These are phyloP conservation scores for Senna siamea DNA, from an alignment of 306 rosid species.

Conservation along the genomic window DNA sequence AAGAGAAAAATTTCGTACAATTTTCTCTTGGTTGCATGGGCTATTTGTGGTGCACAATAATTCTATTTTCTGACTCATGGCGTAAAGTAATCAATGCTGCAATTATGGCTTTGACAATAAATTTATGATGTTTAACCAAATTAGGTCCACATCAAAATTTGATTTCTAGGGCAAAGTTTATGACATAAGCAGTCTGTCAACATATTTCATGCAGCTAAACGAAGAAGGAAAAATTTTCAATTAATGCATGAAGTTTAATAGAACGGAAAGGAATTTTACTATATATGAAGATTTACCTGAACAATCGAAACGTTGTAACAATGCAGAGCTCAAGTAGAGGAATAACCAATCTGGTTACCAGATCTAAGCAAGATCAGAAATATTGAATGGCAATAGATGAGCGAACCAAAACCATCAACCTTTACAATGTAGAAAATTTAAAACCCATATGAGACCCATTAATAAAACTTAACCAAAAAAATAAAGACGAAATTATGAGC, in stretches of 20 bases:
- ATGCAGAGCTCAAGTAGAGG: neutral
- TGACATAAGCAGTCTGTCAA: neutral
- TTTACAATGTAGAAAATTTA: neutral
- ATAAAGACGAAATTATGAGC: neutral
- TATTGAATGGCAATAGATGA: neutral
- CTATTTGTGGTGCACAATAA: too few species aligned
- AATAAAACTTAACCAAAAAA: too few species aligned
- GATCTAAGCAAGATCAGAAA: slow-evolving; percentile 1
- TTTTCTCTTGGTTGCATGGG: too few species aligned
- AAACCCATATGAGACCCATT: neutral
- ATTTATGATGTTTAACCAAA: neutral
- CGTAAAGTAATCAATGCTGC: neutral
- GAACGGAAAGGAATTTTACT: neutral
- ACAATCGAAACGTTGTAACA: neutral
- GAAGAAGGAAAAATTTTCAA: neutral
- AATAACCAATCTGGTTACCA: neutral
- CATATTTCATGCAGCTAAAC: neutral
- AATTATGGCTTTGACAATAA: neutral
- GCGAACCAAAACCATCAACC: neutral
- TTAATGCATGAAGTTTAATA: neutral
- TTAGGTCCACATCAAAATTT: neutral
- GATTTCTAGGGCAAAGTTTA: neutral
- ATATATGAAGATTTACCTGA: slow-evolving; percentile 10
- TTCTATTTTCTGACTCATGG: too few species aligned
- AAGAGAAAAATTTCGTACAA: too few species aligned